Evolutionary conservation across 1,284 basidiomycete species (phyloP).

Genomic region (Pterulicium gracile): DNA sequence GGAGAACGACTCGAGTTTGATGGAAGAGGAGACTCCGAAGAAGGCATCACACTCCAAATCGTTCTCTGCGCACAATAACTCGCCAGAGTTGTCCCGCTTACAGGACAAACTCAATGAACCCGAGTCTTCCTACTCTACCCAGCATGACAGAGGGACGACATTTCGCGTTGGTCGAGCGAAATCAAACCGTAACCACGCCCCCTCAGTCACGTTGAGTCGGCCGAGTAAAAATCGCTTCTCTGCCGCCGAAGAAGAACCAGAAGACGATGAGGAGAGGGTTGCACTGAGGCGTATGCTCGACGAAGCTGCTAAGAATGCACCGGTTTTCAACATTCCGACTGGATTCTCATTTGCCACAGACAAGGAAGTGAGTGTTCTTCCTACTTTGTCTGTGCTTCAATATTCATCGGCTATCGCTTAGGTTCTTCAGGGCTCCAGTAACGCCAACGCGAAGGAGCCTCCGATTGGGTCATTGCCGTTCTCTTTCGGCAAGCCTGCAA

Average conservation of each 20-base stretch:
- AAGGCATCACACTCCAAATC: constrained; percentile 11
- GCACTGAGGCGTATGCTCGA: constrained; percentile 34
- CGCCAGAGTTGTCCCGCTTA: too few relatives aligned
- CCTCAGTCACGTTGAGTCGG: constrained; percentile 16
- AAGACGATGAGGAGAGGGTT: constrained; percentile 31
- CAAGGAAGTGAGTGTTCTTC: not conserved
- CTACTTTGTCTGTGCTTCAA: not conserved
- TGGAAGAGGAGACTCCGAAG: constrained; percentile 8
- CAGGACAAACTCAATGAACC: too few relatives aligned
- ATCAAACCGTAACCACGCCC: constrained; percentile 42
- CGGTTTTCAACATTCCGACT: constrained; percentile 47
- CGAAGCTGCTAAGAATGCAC: constrained; percentile 40
- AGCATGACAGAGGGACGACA: constrained; percentile 16
- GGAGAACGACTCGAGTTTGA: constrained; percentile 10
- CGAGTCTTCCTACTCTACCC: too few relatives aligned
- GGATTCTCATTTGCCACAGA: constrained; percentile 54
- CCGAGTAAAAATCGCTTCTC: constrained; percentile 45
- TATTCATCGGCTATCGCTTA: not conserved
- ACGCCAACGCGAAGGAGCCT: constrained; percentile 45
- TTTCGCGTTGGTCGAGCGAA: constrained; percentile 55
- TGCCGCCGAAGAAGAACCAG: constrained; percentile 52
- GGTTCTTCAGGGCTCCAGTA: constrained; percentile 12
- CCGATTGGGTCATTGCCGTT: constrained; percentile 57
- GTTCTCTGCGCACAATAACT: constrained; percentile 14
- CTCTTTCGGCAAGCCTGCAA: constrained; percentile 34